Evolutionary conservation across 83 land plant species (phyloP).

Genomic region (Isoetes engelmannii): DNA sequence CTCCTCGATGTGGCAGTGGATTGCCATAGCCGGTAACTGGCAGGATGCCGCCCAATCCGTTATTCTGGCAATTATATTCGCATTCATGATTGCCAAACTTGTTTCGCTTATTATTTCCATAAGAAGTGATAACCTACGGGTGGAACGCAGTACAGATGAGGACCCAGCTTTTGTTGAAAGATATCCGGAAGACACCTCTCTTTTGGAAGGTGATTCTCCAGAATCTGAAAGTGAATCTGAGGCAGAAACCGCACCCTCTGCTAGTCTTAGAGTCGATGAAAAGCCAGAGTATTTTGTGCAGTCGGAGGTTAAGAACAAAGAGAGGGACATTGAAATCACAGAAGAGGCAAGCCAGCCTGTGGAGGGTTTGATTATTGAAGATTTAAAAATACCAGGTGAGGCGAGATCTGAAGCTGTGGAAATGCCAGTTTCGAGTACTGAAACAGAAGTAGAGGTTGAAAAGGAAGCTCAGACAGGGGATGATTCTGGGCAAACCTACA

Average conservation of each 20-base stretch:
- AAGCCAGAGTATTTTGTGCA: conserved; percentile 4
- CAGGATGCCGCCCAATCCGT: conserved; percentile 24
- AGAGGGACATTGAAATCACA: background rate
- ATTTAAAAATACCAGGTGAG: conserved; percentile 25
- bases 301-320: background rate
- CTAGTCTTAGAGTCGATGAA: conserved; percentile 1
- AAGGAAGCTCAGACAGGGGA: background rate
- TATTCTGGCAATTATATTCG: conserved; percentile 30
- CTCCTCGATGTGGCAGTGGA: background rate
- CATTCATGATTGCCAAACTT: conserved; percentile 33
- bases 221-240: conserved; percentile 5
- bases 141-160: conserved; percentile 20
- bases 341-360: background rate
- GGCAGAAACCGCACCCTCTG: conserved; percentile 13
- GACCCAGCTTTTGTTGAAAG: background rate
- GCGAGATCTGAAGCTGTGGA: background rate
- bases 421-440: background rate
- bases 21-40: conserved; percentile 15
- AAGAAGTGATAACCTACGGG: conserved; percentile 20
- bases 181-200: conserved; percentile 9
- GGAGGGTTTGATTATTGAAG: background rate
- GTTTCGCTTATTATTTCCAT: conserved; percentile 24
- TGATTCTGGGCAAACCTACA: background rate
- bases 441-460: background rate
- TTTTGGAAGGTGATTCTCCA: conserved; percentile 12